Evolutionary conservation across 768 basidiomycete species (phyloP), one percentile per base, ranked within the genome.

Genomic region (Saitozyma sp.): DNA sequence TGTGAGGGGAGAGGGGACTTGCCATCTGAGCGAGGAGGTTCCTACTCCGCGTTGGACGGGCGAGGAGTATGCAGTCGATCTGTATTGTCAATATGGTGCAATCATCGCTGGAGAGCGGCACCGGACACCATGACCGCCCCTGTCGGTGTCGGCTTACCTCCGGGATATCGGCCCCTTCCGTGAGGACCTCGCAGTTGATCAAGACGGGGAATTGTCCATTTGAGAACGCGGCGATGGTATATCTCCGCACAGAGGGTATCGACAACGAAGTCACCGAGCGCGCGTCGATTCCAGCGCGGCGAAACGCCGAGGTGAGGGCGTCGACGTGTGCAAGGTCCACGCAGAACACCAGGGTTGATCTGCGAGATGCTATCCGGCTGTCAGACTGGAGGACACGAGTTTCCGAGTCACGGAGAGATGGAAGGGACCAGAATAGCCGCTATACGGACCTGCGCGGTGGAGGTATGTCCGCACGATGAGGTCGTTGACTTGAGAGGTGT

Each of bases 1-100:
- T 11, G 19, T 59, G 37, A 20, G 17, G 10, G 14, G 52, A 8
- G 7, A 29, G 56, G 8, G n/a, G n/a, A 65, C 82, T 41, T 61
- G 91, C 92, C 92, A 97, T 96, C 72, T 98, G 94, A 16, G 90
- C 86, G 73, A 93, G 92, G 10, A 95, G 79, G 75, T 95, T 97
- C 41, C 86, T 84, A 11, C 92, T 95, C 29, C 89, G 84, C 1
- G 94, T 97, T 16, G 94, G 94, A 17, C 91, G 84, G 14, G 90
- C 92, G 17, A 97, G 81, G 41, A 97, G 77, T 9, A 97, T 84
- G 65, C 93, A 96, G 71, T 98, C 94, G 58, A 96, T 89, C 74
- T 74, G 43, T 5, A 8, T 8, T 43, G 59, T 51, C 40, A 55
- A 19, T 49, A 2, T 29, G 29, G 29, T 5, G 42, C 16, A 41